phyloP scores from a whole-genome alignment of 768 basidiomycete genomes.

The Boletus rubropictus region DNA sequence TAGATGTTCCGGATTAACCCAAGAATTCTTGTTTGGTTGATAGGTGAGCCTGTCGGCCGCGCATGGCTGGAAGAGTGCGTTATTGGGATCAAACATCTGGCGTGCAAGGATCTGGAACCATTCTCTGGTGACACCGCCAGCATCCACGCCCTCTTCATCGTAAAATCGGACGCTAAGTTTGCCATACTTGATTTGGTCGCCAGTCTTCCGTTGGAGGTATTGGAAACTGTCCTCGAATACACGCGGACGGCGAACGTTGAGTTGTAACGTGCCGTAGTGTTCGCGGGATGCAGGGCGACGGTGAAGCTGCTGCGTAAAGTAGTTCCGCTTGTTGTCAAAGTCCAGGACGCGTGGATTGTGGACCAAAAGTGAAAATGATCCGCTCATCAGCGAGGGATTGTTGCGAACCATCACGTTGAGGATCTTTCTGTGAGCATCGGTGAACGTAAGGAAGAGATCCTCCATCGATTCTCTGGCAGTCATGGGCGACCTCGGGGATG shows the following conservation, averaged over 20 bases:
- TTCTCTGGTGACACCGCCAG: slow-evolving; percentile 95
- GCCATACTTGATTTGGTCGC: slow-evolving; percentile 96
- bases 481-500: slow-evolving; percentile 64
- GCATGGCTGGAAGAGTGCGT: slow-evolving; percentile 96
- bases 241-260: slow-evolving; percentile 83
- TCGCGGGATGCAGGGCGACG: slow-evolving; percentile 74
- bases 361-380: slow-evolving; percentile 93
- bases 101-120: slow-evolving; percentile 98
- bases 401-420: slow-evolving; percentile 97
- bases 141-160: slow-evolving; percentile 97
- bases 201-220: slow-evolving; percentile 79
- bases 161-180: slow-evolving; percentile 96
- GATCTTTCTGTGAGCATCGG: slow-evolving; percentile 87
- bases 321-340: slow-evolving; percentile 99
- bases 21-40: slow-evolving; percentile 90
- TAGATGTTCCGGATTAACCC: slow-evolving; percentile 92
- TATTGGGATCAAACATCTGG: slow-evolving; percentile 99
- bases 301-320: slow-evolving; percentile 89
- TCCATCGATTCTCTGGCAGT: slow-evolving; percentile 76
- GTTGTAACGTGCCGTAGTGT: slow-evolving; percentile 75
- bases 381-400: slow-evolving; percentile 96
- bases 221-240: slow-evolving; percentile 99
- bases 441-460: slow-evolving; percentile 89
- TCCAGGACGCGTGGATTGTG: slow-evolving; percentile 95
- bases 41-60: slow-evolving; percentile 93